These are phyloP conservation scores for Hordeum marinum DNA, from an alignment of 176 grass and related monocot species.

Conservation along the genomic window DNA sequence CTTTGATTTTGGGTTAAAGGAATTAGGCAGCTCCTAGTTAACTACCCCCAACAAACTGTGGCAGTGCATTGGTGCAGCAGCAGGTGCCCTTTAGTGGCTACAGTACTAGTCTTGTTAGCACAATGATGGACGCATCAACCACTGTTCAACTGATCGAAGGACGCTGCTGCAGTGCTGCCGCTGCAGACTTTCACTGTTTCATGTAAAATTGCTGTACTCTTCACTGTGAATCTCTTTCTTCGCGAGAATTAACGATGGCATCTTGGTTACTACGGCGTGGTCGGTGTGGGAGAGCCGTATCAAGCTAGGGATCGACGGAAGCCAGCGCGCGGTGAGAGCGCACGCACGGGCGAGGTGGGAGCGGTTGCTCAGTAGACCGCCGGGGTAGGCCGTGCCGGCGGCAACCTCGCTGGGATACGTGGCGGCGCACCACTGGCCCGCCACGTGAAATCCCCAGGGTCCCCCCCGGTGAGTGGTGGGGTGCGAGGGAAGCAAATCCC, in stretches of 20 bases:
- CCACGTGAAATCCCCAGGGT: slow-evolving; percentile 11
- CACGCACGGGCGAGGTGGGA: not conserved
- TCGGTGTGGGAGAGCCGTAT: too few relatives aligned
- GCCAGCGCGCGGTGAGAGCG: not conserved
- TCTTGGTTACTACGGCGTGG: not conserved
- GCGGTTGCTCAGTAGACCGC: slow-evolving; percentile 14
- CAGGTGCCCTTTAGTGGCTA: slow-evolving; percentile 16
- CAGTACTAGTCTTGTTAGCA: slow-evolving; percentile 10
- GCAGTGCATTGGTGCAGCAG: slow-evolving; percentile 20
- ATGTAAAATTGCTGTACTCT: not conserved
- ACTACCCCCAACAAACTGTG: slow-evolving; percentile 29
- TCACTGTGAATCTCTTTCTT: not conserved
- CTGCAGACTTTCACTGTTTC: not conserved
- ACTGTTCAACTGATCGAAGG: slow-evolving; percentile 18
- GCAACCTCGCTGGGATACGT: slow-evolving; percentile 4
- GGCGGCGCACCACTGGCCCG: slow-evolving; percentile 15
- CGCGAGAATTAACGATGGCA: not conserved
- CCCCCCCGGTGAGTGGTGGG: not conserved
- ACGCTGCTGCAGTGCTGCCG: not conserved
- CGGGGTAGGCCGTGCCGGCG: slow-evolving; percentile 16
- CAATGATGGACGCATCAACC: slow-evolving; percentile 37
- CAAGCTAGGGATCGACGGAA: slow-evolving; percentile 9
- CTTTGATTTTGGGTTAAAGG: slow-evolving; percentile 27
- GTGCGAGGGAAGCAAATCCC: slow-evolving; percentile 49
- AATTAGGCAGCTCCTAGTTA: slow-evolving; percentile 27